These are phyloP conservation scores for Caryopteris hybrid DNA, from an alignment of 305 asterid species.

Conservation along the genomic window DNA sequence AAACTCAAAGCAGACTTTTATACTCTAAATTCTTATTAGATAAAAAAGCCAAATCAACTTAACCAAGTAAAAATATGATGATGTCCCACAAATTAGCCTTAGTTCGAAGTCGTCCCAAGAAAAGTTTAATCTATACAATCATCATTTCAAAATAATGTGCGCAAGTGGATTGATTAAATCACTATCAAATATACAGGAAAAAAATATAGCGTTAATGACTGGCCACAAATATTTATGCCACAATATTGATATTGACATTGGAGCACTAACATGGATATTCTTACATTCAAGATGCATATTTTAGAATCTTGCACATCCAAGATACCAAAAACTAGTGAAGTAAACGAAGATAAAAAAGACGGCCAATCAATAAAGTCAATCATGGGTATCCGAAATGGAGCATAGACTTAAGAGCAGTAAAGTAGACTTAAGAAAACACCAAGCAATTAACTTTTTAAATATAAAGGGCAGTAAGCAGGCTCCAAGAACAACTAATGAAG, in stretches of 20 bases:
- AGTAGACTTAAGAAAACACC: slow-evolving; percentile 24
- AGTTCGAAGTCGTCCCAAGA: background rate
- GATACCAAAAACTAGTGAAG: background rate
- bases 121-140: background rate
- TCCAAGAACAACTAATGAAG: slow-evolving; percentile 25
- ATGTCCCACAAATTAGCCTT: background rate
- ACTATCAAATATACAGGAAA: slow-evolving; percentile 3
- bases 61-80: background rate
- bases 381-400: slow-evolving; percentile 34
- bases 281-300: background rate
- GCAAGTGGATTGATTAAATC: background rate
- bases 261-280: background rate
- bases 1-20: background rate
- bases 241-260: slow-evolving; percentile 15
- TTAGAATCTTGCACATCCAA: slow-evolving; percentile 9
- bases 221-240: slow-evolving; percentile 8
- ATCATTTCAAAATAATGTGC: background rate
- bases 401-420: slow-evolving; percentile 14
- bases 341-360: slow-evolving; percentile 13
- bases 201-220: background rate
- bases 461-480: slow-evolving; percentile 29
- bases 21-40: background rate
- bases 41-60: background rate
- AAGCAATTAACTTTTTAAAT: slow-evolving; percentile 21
- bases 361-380: slow-evolving; percentile 45